Evolutionary conservation across 169 alveolate species (phyloP), one percentile per base, ranked within the genome.

Genomic region (Plasmodium fragile): DNA sequence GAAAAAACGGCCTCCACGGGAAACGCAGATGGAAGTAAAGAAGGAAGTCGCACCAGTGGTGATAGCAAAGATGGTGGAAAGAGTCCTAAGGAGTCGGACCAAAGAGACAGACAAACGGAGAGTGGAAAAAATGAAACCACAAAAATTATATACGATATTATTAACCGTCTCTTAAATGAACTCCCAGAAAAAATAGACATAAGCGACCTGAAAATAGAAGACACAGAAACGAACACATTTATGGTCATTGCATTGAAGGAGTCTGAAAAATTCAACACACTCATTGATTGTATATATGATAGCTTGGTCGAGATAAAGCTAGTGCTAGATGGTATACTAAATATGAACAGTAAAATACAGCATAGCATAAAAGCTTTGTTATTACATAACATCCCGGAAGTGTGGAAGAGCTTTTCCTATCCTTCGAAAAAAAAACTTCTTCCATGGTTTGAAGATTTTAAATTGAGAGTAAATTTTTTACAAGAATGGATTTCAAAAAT

Each of bases 141-240:
- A 39, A 98, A 97, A 45, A 92, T 96, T 13, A 97, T 98, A 91
- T 93, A 94, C 83, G 98, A 96, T 30, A 84, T 96, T 49, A 97
- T 98, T 16, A 97, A 96, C 34, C 94, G 95, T 65, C 96, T 96
- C 95, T 80, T 96, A 36, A 98, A 92, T 71, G 94, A 96, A 65
- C 89, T 98, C 32, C 98, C 98, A n/a, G 95, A 92, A 39, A 97
- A 97, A 36, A 96, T 97, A 81, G 94, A 96, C 71, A 59, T 92
- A 53, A 82, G 79, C 2, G 89, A 92, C 55, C 85, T 95, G 79
- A 94, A 94, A 28, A 81, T 92, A 41, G 94, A 83, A 22, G 96
- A 92, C 34, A 75, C 80, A 59, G 95, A 95, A 16, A 91, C 93
- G 52, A 91, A 45, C 71, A 92, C 93, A 18, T 95, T 89, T 92